Evolutionary conservation across 176 grass and related monocot genomes (phyloP).

Genomic region (Secale cereale): DNA sequence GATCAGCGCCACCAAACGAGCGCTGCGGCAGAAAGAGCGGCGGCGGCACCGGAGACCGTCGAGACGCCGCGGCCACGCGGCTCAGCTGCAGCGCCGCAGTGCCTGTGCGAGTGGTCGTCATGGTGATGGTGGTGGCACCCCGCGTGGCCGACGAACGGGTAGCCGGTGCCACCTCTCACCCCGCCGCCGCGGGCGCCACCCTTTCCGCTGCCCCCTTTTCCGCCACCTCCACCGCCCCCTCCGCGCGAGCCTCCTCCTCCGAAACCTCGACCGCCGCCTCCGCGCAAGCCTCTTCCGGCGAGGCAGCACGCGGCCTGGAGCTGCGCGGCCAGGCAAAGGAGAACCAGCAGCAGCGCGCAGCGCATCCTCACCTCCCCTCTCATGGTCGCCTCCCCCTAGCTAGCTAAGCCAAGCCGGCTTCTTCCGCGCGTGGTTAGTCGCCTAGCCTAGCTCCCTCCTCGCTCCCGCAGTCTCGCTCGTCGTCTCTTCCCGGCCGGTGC

Average conservation of each 20-base stretch:
- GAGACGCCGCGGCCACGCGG: neutral
- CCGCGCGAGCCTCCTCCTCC: too few species aligned
- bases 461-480: too few species aligned
- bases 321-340: neutral
- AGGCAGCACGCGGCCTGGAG: neutral
- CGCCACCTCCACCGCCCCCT: neutral
- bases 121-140: neutral
- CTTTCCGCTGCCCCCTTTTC: neutral
- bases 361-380: neutral
- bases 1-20: conserved; percentile 8
- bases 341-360: neutral
- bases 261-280: too few species aligned
- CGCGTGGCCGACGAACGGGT: neutral
- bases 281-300: neutral
- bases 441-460: too few species aligned
- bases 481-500: too few species aligned
- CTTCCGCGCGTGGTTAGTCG: neutral
- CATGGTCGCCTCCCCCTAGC: neutral
- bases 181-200: neutral
- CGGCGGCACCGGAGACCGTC: neutral
- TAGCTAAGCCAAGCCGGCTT: too few species aligned
- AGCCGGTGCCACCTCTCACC: neutral
- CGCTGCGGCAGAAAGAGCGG: neutral
- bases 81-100: neutral
- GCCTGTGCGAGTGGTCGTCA: neutral